Percentiles rank a stretch among this genome's conserved stretches.
Evolutionary conservation across 2,329 filamentous ascomycete genomes (phyloP).

Genomic region (Colletotrichum euphorbiae): DNA sequence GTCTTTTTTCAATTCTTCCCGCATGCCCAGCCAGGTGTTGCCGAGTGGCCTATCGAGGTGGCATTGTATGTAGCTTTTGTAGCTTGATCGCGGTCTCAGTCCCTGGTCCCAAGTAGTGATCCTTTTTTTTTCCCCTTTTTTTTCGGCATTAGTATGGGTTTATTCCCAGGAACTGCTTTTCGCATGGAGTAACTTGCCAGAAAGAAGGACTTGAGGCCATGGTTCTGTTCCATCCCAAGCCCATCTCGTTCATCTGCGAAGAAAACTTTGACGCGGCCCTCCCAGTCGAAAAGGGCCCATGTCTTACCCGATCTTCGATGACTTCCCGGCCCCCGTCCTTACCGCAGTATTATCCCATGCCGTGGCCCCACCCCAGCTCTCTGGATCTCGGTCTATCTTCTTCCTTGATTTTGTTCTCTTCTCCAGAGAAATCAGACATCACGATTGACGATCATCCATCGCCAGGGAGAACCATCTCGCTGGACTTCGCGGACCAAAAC

Average conservation of each 20-base stretch:
- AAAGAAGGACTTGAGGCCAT: neutral
- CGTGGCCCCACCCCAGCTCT: slow-evolving; percentile 20
- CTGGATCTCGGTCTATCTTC: neutral
- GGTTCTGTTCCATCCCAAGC: neutral
- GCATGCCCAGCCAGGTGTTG: slow-evolving; percentile 17
- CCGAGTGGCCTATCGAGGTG: slow-evolving; percentile 11
- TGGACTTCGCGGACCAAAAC: slow-evolving; percentile 31
- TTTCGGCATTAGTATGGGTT: neutral
- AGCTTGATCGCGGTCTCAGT: too few species aligned
- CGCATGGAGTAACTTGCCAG: neutral
- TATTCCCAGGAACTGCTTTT: slow-evolving; percentile 5
- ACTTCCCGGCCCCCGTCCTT: slow-evolving; percentile 18
- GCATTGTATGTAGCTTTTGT: slow-evolving; percentile 5
- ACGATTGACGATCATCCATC: neutral
- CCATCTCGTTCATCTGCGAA: too few species aligned
- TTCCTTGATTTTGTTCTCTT: slow-evolving; percentile 29
- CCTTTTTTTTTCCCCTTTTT: too few species aligned
- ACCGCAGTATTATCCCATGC: slow-evolving; percentile 4
- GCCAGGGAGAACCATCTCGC: too few species aligned
- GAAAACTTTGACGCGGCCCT: neutral
- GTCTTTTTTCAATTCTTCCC: slow-evolving; percentile 15
- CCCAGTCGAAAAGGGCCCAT: slow-evolving; percentile 15
- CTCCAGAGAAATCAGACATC: neutral
- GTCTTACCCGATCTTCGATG: slow-evolving; percentile 29
- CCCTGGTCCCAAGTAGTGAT: neutral